A percentile compares a stretch with the other conserved stretches of the same genome.
Conservation (phyloP, 169 alveolate genomes). For the Eimeria tenella region DNA sequence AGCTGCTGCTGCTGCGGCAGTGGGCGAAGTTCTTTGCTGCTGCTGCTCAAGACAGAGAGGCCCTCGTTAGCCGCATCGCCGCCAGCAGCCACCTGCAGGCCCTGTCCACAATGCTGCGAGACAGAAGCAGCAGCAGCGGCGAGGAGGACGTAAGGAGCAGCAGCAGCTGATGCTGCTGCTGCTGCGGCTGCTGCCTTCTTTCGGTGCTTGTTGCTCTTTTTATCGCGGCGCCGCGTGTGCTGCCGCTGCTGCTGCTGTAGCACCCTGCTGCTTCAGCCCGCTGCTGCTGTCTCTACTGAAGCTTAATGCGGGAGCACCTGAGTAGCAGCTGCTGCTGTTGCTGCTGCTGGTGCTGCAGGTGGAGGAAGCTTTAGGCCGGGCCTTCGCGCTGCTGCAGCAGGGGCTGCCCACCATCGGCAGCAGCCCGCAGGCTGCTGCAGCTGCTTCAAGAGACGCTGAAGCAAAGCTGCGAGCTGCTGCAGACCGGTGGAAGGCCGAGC, state of each 20-base stretch:
- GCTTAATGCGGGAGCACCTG: not conserved
- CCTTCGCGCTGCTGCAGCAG: slow-evolving; percentile 48
- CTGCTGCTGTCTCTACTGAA: slow-evolving; percentile 8
- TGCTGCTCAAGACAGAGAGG: not conserved
- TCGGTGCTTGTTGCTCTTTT: not conserved
- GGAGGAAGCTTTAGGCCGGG: slow-evolving; percentile 22
- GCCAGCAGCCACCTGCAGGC: slow-evolving; percentile 35
- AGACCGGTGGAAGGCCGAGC: slow-evolving; percentile 43
- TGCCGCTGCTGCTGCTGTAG: not conserved
- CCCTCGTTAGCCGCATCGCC: not conserved
- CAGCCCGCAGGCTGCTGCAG: slow-evolving; percentile 10
- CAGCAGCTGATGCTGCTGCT: slow-evolving; percentile 34
- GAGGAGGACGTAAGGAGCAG: not conserved
- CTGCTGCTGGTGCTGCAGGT: slow-evolving; percentile 52
- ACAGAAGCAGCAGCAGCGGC: not conserved
- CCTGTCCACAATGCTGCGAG: not conserved
- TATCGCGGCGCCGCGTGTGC: not conserved
- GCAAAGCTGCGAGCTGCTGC: slow-evolving; percentile 42
- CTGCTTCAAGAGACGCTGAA: slow-evolving; percentile 15
- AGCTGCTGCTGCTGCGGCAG: slow-evolving; percentile 62
- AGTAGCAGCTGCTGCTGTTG: not conserved
- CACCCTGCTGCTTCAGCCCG: not conserved
- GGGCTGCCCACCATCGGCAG: slow-evolving; percentile 1
- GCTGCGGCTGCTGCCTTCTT: slow-evolving; percentile 2
- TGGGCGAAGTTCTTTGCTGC: slow-evolving; percentile 38